Percentiles rank a stretch among this genome's conserved stretches.
phyloP scores from a whole-genome alignment of 495 filamentous ascomycete genomes.

The Usnea hakonensis region DNA sequence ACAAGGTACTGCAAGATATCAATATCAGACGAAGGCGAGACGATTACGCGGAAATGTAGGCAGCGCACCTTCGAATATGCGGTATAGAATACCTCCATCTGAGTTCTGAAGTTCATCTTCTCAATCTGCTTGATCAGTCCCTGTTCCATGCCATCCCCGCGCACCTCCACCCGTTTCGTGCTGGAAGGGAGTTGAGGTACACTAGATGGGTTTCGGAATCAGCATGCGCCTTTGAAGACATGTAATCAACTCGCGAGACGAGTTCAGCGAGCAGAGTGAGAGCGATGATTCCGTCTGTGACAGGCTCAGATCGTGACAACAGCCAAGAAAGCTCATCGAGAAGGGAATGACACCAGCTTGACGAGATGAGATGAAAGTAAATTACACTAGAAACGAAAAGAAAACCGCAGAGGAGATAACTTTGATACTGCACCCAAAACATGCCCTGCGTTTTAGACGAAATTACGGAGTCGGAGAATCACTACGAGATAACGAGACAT shows the following conservation, averaged over 20 bases:
- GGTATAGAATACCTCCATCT: conserved; percentile 35
- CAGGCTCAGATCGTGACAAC: not conserved
- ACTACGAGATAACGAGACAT: not conserved
- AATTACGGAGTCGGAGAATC: not conserved
- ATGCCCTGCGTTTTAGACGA: too few relatives aligned
- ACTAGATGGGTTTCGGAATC: not conserved
- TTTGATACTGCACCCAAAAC: not conserved
- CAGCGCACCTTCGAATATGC: conserved; percentile 45
- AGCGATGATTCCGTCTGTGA: not conserved
- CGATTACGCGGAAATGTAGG: conserved; percentile 18
- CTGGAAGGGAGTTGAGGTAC: conserved; percentile 13
- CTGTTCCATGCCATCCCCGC: conserved; percentile 34
- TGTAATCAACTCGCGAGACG: not conserved
- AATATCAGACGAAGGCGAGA: not conserved
- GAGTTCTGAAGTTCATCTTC: conserved; percentile 35
- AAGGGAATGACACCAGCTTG: not conserved
- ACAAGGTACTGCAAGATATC: conserved; percentile 30
- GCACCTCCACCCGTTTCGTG: conserved; percentile 21
- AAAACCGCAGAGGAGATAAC: not conserved
- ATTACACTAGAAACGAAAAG: not conserved
- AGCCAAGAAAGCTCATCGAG: not conserved
- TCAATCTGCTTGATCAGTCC: conserved; percentile 32
- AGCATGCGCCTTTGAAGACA: not conserved
- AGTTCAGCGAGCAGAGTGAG: not conserved
- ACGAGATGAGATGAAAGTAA: not conserved